These are phyloP conservation scores for Trichoderma sp. DNA, from an alignment of 2,329 filamentous ascomycete species.

Conservation along the genomic window DNA sequence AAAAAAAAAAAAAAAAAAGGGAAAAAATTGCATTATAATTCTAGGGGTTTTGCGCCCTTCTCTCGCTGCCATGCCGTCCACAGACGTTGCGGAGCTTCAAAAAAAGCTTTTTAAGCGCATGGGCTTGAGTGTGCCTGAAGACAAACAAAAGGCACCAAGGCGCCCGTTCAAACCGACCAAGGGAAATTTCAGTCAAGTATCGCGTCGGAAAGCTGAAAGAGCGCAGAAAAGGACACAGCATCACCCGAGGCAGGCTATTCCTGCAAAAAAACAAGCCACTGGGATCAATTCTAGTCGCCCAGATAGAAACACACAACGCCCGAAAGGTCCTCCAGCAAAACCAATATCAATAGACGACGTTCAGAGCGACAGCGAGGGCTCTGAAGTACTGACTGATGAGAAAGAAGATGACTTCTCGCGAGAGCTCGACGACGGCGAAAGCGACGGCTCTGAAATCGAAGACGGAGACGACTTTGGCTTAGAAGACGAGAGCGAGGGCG, in stretches of 20 bases:
- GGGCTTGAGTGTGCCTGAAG: slow-evolving; percentile 37
- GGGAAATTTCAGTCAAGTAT: slow-evolving; percentile 53
- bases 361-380: slow-evolving; percentile 28
- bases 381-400: not conserved
- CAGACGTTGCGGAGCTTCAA: slow-evolving; percentile 39
- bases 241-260: slow-evolving; percentile 21
- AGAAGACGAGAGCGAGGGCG: slow-evolving; percentile 29
- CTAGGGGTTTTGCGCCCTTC: not conserved
- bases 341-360: not conserved
- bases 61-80: slow-evolving; percentile 28
- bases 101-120: slow-evolving; percentile 43
- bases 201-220: slow-evolving; percentile 67
- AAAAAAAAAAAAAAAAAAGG: too few relatives aligned
- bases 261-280: not conserved
- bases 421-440: not conserved
- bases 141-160: slow-evolving; percentile 12
- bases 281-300: not conserved
- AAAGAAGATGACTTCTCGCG: not conserved
- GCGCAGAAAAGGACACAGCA: slow-evolving; percentile 57
- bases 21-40: not conserved
- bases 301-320: not conserved
- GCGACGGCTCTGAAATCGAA: slow-evolving; percentile 24
- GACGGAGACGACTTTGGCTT: slow-evolving; percentile 32
- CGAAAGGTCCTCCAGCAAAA: not conserved
- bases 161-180: slow-evolving; percentile 25